phyloP scores from a whole-genome alignment of 164 flowering plant genomes.

The Berberis thunbergii region DNA sequence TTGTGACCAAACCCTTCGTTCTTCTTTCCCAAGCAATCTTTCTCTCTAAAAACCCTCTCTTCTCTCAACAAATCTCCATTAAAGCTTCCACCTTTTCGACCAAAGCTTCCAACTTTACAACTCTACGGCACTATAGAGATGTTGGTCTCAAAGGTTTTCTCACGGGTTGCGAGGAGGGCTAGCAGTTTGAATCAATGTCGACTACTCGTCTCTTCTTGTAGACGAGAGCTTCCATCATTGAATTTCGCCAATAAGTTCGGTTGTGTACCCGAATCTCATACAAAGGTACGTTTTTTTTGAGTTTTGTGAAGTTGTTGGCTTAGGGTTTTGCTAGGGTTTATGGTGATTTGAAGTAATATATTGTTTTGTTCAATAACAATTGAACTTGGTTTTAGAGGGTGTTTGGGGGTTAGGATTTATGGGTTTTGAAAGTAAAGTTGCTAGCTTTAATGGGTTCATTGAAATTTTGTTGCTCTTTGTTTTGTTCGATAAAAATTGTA shows the following conservation, averaged over 20 bases:
- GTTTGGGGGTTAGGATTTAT: no score
- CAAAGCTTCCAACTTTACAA: background rate
- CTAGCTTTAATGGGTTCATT: no score
- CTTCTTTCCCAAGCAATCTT: background rate
- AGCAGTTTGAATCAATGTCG: slow-evolving; percentile 16
- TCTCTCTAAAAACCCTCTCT: background rate
- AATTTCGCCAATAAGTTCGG: background rate
- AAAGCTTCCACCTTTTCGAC: background rate
- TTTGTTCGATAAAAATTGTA: no score
- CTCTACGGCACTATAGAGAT: slow-evolving; percentile 11
- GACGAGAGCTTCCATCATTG: background rate
- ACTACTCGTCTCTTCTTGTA: slow-evolving; percentile 17
- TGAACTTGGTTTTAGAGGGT: background rate
- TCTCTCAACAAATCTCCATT: background rate
- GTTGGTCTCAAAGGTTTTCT: slow-evolving; percentile 35
- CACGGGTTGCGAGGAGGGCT: slow-evolving; percentile 20
- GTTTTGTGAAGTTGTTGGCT: slow-evolving; percentile 13
- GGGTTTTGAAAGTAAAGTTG: no score
- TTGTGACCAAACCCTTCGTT: background rate
- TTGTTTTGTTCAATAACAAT: background rate
- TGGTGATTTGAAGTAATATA: background rate
- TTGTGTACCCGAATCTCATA: slow-evolving; percentile 1
- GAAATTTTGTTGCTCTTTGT: no score
- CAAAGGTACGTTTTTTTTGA: slow-evolving; percentile 5
- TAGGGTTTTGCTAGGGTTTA: slow-evolving; percentile 3